Evolutionary conservation across 2,329 filamentous ascomycete genomes (phyloP).

Genomic region (Xylaria sp.): DNA sequence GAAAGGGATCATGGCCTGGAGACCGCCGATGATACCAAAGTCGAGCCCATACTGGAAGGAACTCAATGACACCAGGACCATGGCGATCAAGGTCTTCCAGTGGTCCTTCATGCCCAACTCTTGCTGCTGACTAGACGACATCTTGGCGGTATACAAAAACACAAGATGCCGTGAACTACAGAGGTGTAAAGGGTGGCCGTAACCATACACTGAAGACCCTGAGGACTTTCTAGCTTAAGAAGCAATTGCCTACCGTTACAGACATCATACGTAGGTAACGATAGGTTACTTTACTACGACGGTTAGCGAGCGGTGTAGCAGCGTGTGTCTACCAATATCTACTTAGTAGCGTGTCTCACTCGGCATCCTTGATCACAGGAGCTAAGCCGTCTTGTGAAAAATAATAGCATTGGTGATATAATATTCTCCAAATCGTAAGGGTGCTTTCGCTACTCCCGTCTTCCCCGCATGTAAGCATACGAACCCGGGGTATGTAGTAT

Average conservation of each 20-base stretch:
- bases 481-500: slow-evolving; percentile 18
- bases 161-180: background rate
- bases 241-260: background rate
- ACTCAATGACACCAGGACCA: slow-evolving; percentile 35
- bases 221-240: slow-evolving; percentile 7
- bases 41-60: slow-evolving; percentile 40
- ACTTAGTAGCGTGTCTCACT: slow-evolving; percentile 7
- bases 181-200: background rate
- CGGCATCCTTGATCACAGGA: slow-evolving; percentile 7
- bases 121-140: slow-evolving; percentile 25
- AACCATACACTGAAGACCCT: background rate
- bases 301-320: slow-evolving; percentile 3
- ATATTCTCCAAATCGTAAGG: slow-evolving; percentile 10
- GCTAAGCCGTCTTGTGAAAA: slow-evolving; percentile 1
- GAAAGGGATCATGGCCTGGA: slow-evolving; percentile 40
- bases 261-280: too few species aligned
- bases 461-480: slow-evolving; percentile 17
- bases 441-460: slow-evolving; percentile 3
- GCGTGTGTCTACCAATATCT: slow-evolving; percentile 11
- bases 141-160: slow-evolving; percentile 7
- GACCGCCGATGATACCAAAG: slow-evolving; percentile 38
- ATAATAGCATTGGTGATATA: slow-evolving; percentile 2
- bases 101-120: slow-evolving; percentile 28
- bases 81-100: slow-evolving; percentile 32
- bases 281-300: too few species aligned